These are phyloP conservation scores for Houttuynia cordata DNA, from an alignment of 164 flowering plant species.

Conservation along the genomic window DNA sequence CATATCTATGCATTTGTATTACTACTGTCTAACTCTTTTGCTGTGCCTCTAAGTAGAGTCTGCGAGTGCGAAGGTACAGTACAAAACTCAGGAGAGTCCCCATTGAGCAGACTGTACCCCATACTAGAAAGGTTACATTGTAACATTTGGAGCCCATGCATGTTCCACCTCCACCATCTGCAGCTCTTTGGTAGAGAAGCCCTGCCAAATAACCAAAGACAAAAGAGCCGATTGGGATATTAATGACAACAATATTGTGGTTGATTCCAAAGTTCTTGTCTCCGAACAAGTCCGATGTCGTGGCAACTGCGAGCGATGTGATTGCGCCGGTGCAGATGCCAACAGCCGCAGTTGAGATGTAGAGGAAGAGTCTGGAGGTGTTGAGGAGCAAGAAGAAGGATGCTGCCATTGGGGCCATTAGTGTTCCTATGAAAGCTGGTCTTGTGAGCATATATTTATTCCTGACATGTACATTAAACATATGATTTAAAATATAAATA, in stretches of 20 bases:
- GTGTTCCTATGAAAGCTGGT: constrained; percentile 34
- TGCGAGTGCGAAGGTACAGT: constrained; percentile 39
- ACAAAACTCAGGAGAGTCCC: constrained; percentile 48
- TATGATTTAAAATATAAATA: no score
- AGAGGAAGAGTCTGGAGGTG: constrained; percentile 23
- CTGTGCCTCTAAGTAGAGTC: constrained; percentile 3
- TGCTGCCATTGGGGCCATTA: constrained; percentile 49
- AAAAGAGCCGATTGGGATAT: constrained; percentile 81
- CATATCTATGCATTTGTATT: no score
- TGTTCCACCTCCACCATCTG: constrained; percentile 17
- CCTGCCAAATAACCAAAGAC: constrained; percentile 62
- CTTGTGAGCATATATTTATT: constrained; percentile 33
- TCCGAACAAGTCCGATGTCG: constrained; percentile 75
- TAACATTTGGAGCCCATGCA: constrained; percentile 70
- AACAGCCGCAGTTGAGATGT: constrained; percentile 57
- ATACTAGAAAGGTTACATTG: constrained; percentile 41
- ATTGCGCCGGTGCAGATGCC: constrained; percentile 78
- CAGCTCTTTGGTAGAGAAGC: constrained; percentile 33
- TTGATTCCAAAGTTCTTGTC: constrained; percentile 59
- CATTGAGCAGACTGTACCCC: constrained; percentile 52
- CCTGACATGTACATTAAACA: no score
- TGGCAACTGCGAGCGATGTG: constrained; percentile 49
- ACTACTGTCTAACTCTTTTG: no score
- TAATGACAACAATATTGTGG: constrained; percentile 69
- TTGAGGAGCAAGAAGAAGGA: constrained; percentile 41